Base-by-base conservation (phyloP, 306 rosid genomes). In the Acacia confusa region DNA sequence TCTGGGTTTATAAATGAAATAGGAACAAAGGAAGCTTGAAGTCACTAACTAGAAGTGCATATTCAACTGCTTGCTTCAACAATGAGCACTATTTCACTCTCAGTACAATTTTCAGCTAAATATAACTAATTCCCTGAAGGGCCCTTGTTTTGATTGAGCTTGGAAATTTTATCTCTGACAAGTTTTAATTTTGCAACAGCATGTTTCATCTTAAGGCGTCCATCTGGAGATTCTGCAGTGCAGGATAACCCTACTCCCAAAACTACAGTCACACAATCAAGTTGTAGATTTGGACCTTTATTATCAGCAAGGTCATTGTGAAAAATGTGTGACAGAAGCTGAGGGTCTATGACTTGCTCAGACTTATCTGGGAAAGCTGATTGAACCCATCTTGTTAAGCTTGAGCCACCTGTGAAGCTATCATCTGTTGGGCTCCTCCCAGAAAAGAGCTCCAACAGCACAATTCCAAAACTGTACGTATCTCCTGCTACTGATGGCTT, bases 401-500 rank as follows among this genome's bases (percentile, higher is more conserved):
- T 86, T 28, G 68, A 44, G 16, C 85, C 89, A 44, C 85, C 97
- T 1, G 45, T 77, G 79, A 93, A 93, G 48, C 79, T 66, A 22
- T 88, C 92, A 68, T 91, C 81, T 9, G 85, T 89, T 4, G 97
- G 94, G 25, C 91, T 84, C 76, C 78, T 93, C 20, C 93, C 91
- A 2, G 91, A 81, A 14, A 91, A 87, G 11, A 93, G 86, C 79
- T 91, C 86, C 11, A 93, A 76, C 78, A 93, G 34, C 86, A 85
- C 79, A 64, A 91, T 82, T 11, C 97, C 97, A 43, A 90, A 93
- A 78, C 97, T 91, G 50, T 93, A 93, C 25, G 90, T 88, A 84
- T 93, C 97, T 74, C 97, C 97, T 9, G 86, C 88, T 17, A 83
- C 78, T 0, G 92, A 81, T 28, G 94, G 84, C 30, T 84, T 88